These are phyloP conservation scores for Xylariales sp. DNA, from an alignment of 2,329 filamentous ascomycete species.

Conservation along the genomic window DNA sequence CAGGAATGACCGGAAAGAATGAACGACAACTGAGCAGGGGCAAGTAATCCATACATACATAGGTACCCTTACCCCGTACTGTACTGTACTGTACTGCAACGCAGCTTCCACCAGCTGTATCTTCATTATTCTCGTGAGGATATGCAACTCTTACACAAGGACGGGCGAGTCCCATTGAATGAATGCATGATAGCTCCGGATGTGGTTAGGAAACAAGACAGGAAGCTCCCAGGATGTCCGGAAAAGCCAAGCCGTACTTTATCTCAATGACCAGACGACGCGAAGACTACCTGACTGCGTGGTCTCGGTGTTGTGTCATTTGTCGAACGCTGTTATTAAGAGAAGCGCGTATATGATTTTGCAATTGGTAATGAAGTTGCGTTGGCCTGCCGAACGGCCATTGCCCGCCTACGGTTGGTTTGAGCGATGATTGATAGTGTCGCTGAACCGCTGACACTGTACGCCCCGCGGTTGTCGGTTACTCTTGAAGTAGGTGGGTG, in stretches of 20 bases:
- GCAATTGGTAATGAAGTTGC: too few relatives aligned
- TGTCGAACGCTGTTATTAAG: neutral
- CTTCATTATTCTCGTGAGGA: neutral
- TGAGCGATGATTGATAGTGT: constrained; percentile 1
- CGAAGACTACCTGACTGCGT: neutral
- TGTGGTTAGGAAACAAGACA: neutral
- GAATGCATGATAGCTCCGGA: neutral
- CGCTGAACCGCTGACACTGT: neutral
- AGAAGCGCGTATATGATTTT: too few relatives aligned
- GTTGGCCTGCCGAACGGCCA: constrained; percentile 5
- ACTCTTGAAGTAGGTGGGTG: neutral
- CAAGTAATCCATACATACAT: neutral
- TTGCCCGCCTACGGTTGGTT: constrained; percentile 7
- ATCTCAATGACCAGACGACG: neutral
- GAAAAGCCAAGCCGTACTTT: neutral
- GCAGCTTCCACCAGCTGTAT: neutral
- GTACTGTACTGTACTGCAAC: too few relatives aligned
- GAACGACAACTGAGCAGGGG: constrained; percentile 5
- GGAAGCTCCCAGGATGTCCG: neutral
- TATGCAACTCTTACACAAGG: too few relatives aligned
- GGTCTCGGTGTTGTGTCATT: neutral
- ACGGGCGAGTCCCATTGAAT: too few relatives aligned
- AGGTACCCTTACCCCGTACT: neutral
- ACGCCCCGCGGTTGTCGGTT: neutral
- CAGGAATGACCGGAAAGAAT: neutral